Conservation (phyloP, 1,284 basidiomycete species). For the Microbotryomycetes sp. region DNA sequence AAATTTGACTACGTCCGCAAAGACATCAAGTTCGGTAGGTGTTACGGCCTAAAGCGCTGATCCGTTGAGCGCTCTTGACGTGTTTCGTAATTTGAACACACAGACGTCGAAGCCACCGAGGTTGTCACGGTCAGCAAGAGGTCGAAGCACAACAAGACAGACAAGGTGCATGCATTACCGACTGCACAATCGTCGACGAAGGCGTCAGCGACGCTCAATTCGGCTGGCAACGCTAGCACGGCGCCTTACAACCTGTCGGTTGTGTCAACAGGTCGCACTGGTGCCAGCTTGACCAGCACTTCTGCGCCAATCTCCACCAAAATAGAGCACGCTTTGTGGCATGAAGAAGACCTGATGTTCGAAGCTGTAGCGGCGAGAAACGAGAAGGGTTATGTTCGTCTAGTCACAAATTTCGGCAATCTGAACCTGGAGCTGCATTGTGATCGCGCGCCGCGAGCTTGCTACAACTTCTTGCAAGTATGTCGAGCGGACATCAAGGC, state of each 20-base stretch:
- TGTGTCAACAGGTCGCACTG: conserved; percentile 80
- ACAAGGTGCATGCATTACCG: conserved; percentile 1
- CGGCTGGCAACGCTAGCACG: neutral
- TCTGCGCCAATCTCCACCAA: conserved; percentile 72
- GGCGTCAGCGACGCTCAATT: no score
- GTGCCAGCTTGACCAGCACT: conserved; percentile 89
- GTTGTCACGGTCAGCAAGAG: conserved; percentile 25
- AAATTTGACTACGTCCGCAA: conserved; percentile 42
- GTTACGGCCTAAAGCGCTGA: conserved; percentile 5
- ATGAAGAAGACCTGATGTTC: conserved; percentile 88
- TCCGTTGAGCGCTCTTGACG: neutral
- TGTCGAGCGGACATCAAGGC: conserved; percentile 83
- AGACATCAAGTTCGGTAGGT: conserved; percentile 35
- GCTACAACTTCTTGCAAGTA: conserved; percentile 93
- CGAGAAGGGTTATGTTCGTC: conserved; percentile 27
- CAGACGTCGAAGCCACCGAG: conserved; percentile 19
- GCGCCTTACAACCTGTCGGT: conserved; percentile 78
- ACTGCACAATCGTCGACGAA: no score
- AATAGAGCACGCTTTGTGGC: conserved; percentile 73
- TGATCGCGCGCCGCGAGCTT: conserved; percentile 93
- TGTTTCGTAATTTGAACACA: conserved; percentile 1
- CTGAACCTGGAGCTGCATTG: conserved; percentile 89
- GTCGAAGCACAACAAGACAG: conserved; percentile 8
- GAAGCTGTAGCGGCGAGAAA: conserved; percentile 46
- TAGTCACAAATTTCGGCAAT: conserved; percentile 60